These are phyloP conservation scores for Nicotiana rustica DNA, from an alignment of 305 asterid species.

Conservation along the genomic window DNA sequence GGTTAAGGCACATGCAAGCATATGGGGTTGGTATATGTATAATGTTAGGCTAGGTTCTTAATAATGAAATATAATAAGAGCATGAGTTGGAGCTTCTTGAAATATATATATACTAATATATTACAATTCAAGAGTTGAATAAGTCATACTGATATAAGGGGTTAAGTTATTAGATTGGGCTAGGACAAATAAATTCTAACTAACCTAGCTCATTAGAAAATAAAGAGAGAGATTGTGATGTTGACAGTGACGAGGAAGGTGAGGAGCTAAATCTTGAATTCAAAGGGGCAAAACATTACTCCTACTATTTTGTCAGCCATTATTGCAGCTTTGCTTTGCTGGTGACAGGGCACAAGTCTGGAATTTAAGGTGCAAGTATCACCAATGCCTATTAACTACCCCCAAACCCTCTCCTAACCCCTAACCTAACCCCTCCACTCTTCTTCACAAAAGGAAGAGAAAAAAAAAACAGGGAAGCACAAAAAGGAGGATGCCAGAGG, in stretches of 20 bases:
- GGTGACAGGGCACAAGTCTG: conserved; percentile 22
- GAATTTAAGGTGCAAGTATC: not conserved
- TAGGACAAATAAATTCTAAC: conserved; percentile 29
- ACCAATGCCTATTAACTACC: not conserved
- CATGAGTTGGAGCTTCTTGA: conserved; percentile 25
- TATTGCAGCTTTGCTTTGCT: conserved; percentile 33
- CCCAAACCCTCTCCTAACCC: not conserved
- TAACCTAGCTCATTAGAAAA: conserved; percentile 20
- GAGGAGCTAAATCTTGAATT: not conserved
- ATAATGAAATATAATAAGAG: not conserved
- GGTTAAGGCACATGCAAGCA: conserved; percentile 42
- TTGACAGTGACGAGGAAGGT: conserved; percentile 38
- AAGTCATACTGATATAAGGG: not conserved
- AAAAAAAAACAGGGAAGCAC: no score
- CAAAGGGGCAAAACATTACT: conserved; percentile 3
- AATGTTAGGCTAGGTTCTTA: not conserved
- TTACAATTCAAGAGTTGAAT: not conserved
- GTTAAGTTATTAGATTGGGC: conserved; percentile 14
- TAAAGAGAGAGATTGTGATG: conserved; percentile 28
- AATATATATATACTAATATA: conserved; percentile 14
- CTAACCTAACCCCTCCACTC: not conserved
- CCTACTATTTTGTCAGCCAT: conserved; percentile 34
- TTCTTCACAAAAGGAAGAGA: not conserved
- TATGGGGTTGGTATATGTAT: conserved; percentile 33
- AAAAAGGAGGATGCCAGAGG: not conserved